Conservation (phyloP, 192 early-diverging fungal genomes). For the Rhizophagus clarus region DNA sequence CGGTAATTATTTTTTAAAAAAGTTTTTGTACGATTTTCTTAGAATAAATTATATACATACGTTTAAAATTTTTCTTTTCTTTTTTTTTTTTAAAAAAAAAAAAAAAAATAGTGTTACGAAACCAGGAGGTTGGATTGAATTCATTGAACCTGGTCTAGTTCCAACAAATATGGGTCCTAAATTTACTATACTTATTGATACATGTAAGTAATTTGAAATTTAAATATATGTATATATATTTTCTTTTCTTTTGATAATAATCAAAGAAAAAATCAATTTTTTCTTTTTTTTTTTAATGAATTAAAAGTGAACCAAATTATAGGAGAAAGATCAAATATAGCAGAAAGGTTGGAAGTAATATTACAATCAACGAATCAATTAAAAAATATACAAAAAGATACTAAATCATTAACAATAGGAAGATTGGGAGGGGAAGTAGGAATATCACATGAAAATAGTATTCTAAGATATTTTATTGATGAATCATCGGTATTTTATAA, state of each 20-base stretch:
- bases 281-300: not conserved
- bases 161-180: not conserved
- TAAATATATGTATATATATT: not conserved
- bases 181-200: not conserved
- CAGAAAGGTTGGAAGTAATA: not conserved
- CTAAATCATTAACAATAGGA: not conserved
- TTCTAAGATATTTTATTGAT: not conserved
- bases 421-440: not conserved
- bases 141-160: not conserved
- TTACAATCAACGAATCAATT: not conserved
- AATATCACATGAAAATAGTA: not conserved
- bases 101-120: not conserved
- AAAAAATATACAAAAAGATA: not conserved
- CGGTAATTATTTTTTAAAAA: not conserved
- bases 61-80: too few species aligned
- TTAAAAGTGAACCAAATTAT: not conserved
- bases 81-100: too few species aligned
- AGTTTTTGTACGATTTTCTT: too few species aligned
- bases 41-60: too few species aligned
- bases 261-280: not conserved
- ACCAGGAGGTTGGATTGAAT: not conserved
- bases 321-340: not conserved
- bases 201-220: not conserved
- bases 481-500: not conserved
- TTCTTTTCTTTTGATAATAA: not conserved